Conservation (phyloP, 2,329 filamentous ascomycete species). For the Trichoderma breve region DNA sequence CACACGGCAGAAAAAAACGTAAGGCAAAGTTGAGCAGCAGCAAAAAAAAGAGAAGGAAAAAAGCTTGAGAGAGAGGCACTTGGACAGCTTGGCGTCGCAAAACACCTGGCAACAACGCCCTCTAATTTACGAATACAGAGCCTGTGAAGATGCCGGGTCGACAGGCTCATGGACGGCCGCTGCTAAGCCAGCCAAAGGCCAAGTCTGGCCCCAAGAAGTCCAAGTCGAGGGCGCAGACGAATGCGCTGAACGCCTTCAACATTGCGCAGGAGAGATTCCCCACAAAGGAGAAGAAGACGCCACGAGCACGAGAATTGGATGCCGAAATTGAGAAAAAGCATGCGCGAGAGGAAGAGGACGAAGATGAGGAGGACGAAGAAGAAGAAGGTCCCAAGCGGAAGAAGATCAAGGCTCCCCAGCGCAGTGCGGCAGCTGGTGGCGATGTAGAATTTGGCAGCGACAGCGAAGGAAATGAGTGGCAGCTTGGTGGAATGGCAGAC, state of each 20-base stretch:
- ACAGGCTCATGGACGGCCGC: constrained; percentile 56
- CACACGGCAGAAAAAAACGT: constrained; percentile 32
- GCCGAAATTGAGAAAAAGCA: constrained; percentile 47
- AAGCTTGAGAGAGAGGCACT: neutral
- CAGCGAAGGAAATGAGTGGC: constrained; percentile 83
- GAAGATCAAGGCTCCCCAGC: constrained; percentile 41
- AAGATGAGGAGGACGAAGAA: constrained; percentile 55
- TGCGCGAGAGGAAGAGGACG: constrained; percentile 44
- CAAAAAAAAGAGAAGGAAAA: neutral
- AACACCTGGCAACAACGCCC: neutral
- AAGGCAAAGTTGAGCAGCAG: neutral
- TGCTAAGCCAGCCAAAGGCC: constrained; percentile 41
- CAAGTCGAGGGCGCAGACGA: constrained; percentile 49
- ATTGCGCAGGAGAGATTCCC: constrained; percentile 55
- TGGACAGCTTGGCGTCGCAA: constrained; percentile 3
- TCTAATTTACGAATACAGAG: constrained; percentile 18
- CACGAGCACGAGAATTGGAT: constrained; percentile 52
- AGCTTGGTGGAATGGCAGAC: constrained; percentile 59
- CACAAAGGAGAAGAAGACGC: constrained; percentile 46
- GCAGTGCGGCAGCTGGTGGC: constrained; percentile 48
- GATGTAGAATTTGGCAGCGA: constrained; percentile 74
- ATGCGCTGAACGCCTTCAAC: constrained; percentile 56
- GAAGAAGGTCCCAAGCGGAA: constrained; percentile 45
- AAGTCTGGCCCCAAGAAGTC: constrained; percentile 42
- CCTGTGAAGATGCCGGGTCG: constrained; percentile 53